Base-by-base conservation (phyloP, 345 rosid species). In the Laguncularia racemosa region DNA sequence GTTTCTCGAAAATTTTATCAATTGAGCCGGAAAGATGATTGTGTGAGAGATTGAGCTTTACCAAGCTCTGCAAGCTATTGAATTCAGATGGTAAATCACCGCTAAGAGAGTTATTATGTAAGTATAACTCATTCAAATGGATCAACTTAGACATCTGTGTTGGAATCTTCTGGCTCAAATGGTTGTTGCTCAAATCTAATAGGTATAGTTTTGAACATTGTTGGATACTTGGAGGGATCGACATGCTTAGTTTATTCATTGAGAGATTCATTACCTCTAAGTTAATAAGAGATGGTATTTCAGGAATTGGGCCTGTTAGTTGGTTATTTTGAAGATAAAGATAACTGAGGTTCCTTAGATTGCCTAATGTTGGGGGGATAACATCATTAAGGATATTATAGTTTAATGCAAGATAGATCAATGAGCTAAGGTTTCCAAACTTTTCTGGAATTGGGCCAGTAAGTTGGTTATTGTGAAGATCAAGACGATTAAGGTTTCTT, bases 121-220 rank as follows among this genome's bases (percentile, higher is more conserved):
- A 19, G 55, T 63, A 40, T 19, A 63, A 43, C 20, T 63, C 26
- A 13, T 17, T 33, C 4, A 56, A 21, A 17, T 48, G 69, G 17
- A 1, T 4, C 14, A 72, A 13, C 15, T 19, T 46, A 26, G 58
- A 48, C 1, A 77, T n/a, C 4, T 54, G 14, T 5, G 0, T 1
- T 0, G 77, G 77, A 60, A 79, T 74, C 16, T 44, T 9, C 21
- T 60, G 56, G 4, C 17, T 56, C n/a, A 82, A 55, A 1, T 56
- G 0, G 19, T 82, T 76, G 19, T 16, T 50, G 47, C 84, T 72
- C 76, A 81, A 16, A 63, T 76, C 52, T 65, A 76, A 62, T 59
- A 13, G 16, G 49, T 16, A 0, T 15, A 62, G 19, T 74, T 6
- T 46, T 47, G 33, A 77, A 48, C 51, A 18, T 21, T n/a, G 12